Evolutionary conservation across 495 filamentous ascomycete genomes (phyloP).

Genomic region (Symbiotaphrina buchneri): DNA sequence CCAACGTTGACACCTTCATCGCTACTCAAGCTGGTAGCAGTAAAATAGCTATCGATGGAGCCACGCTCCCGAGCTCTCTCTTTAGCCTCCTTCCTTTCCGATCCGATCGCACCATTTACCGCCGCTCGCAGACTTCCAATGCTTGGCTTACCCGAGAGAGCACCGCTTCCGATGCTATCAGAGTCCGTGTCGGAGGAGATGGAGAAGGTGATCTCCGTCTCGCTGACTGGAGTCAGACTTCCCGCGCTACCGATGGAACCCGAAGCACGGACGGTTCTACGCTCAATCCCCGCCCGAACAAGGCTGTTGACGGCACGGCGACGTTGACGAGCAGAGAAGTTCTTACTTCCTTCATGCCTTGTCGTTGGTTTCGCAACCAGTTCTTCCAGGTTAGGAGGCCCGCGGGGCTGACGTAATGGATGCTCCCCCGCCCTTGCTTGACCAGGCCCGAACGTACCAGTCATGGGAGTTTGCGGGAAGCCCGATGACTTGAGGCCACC

Average conservation of each 20-base stretch:
- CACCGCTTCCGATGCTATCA: slow-evolving; percentile 63
- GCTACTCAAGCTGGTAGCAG: slow-evolving; percentile 38
- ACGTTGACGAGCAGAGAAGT: slow-evolving; percentile 85
- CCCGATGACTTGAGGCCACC: slow-evolving; percentile 58
- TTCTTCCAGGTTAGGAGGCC: slow-evolving; percentile 81
- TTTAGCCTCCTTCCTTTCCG: slow-evolving; percentile 47
- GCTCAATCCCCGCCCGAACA: slow-evolving; percentile 72
- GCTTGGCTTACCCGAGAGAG: slow-evolving; percentile 56
- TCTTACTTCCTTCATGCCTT: slow-evolving; percentile 93
- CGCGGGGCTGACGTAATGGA: slow-evolving; percentile 79
- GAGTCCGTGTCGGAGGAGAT: slow-evolving; percentile 51
- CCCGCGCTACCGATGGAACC: slow-evolving; percentile 40
- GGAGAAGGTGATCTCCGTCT: slow-evolving; percentile 58
- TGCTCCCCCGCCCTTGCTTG: slow-evolving; percentile 87
- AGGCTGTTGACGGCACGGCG: slow-evolving; percentile 80
- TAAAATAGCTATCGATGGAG: slow-evolving; percentile 26
- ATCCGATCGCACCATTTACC: slow-evolving; percentile 67
- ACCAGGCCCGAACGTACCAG: slow-evolving; percentile 80
- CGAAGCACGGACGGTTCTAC: slow-evolving; percentile 41
- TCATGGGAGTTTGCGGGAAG: slow-evolving; percentile 61
- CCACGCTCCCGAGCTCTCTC: slow-evolving; percentile 36
- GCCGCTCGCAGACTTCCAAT: slow-evolving; percentile 60
- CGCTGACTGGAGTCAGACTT: slow-evolving; percentile 75
- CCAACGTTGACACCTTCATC: slow-evolving; percentile 30
- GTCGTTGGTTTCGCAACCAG: slow-evolving; percentile 75